Evolutionary conservation across 1,284 basidiomycete species (phyloP), one percentile per base, ranked within the genome.

Genomic region (Ustilago lituana): DNA sequence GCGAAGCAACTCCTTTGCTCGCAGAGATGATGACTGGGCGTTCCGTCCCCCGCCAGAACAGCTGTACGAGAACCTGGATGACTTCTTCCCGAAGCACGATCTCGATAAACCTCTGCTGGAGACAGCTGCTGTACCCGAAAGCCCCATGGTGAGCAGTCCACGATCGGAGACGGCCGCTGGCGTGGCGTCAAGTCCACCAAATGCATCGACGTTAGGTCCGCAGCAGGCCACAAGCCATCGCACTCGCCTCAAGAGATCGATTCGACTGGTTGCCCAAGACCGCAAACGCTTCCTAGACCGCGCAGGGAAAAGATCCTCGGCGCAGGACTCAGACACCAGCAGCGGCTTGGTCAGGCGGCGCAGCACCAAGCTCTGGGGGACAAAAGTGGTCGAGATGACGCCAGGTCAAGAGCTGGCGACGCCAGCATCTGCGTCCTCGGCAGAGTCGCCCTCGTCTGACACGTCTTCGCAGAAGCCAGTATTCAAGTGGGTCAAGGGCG

Each of bases 401-500:
- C 89, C 91, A 19, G 88, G 84, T 2, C 81, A 84, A 47, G 80
- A 85, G 43, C 75, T 82, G 17, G 37, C 74, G 12, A 75, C 75
- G 26, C 65, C 60, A 40, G 59, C 72, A 12, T 67, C 70, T n/a
- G 68, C 77, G 9, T 54, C 54, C 33, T 76, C 78, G 33, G 63
- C 70, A 20, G 80, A 84, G 31, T 79, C 77, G 38, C 72, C 81
- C 3, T 70, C 63, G 1, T 73, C 59, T n/a, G 80, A 81, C 19
- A 38, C 57, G 12, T 43, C 58, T n/a, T 50, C 62, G 36, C 54
- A 50, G 3, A 67, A 68, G 47, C 78, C 73, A 38, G 94, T 94
- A 33, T 95, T 98, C 86, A 94, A 94, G 80, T 98, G 96, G 95
- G 93, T 98, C 48, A 92, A 95, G 78, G 96, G 96, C 63, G 93